Conservation (phyloP, 306 rosid species). For the Dryas drummondii region DNA sequence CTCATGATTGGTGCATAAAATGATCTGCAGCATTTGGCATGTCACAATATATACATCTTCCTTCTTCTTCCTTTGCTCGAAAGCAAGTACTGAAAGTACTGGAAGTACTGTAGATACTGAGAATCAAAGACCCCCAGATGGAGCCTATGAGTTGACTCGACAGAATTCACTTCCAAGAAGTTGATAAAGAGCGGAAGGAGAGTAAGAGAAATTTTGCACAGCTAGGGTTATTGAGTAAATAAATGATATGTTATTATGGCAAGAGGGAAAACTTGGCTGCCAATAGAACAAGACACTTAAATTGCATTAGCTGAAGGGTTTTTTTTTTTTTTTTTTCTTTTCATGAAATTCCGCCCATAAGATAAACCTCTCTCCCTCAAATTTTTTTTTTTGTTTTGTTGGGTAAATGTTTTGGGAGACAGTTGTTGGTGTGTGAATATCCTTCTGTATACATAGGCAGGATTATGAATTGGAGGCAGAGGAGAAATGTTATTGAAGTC, state of each 20-base stretch:
- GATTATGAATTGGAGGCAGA: background rate
- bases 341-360: background rate
- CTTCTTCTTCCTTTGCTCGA: constrained; percentile 72
- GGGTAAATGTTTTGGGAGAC: constrained; percentile 1
- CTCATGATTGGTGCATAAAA: constrained; percentile 15
- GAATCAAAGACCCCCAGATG: constrained; percentile 22
- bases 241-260: background rate
- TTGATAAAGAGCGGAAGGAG: background rate
- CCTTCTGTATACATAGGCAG: background rate
- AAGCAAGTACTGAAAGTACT: constrained; percentile 28
- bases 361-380: no score
- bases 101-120: constrained; percentile 17
- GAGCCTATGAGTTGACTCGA: constrained; percentile 46
- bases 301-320: background rate
- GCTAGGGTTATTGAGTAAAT: background rate
- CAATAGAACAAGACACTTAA: background rate
- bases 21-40: constrained; percentile 87
- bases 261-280: background rate
- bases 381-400: background rate
- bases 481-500: background rate
- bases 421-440: background rate
- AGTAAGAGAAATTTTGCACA: background rate
- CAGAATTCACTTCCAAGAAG: constrained; percentile 43
- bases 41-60: constrained; percentile 77
- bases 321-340: background rate